Base-by-base conservation (phyloP, 768 basidiomycete species). In the Rhizopogon vesiculosus region DNA sequence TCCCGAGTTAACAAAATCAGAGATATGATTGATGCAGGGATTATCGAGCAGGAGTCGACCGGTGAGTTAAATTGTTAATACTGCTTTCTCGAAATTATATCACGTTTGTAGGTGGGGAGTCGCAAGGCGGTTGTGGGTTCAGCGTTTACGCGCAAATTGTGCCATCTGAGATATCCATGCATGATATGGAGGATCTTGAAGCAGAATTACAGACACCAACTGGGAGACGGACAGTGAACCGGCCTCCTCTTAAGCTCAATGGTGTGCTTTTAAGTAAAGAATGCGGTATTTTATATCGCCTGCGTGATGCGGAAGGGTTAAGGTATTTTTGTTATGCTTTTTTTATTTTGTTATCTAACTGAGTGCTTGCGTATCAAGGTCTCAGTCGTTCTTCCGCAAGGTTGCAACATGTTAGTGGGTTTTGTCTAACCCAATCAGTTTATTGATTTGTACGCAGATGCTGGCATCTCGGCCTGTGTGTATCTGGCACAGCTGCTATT, bases 181-280 rank as follows among this genome's bases (percentile, higher is more conserved):
- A 72, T 29, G 72, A 80, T 38, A 85, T 93, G 81, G 72, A 75
- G 31, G 88, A 89, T 45, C 69, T 90, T 1, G 91, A 93, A 66
- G 78, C 80, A 29, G 91, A 93, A 64, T 75, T 87, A 10, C 83
- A 87, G 56, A 78, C 78, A 19, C 91, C 91, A 7, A 89, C 88
- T 0, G 91, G 91, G 2, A 77, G 83, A 56, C 76, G 79, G 65
- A 89, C 86, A 0, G 74, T 80, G 7, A 64, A 68, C 2, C 68
- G 80, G 0, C 87, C 88, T 2, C 80, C 78, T 35, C 66, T 90
- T 52, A 73, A 73, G 2, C 64, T 91, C 43, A 81, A 79, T 50
- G 88, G 83, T 8, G 72, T 94, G 7, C 66, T 93, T 1, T 64
- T 94, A 45, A 94, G 93, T 66, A 82, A 81, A 62, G 82, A 89